Base-by-base conservation (phyloP, 2,329 filamentous ascomycete species). In the Colletotrichum sp. region DNA sequence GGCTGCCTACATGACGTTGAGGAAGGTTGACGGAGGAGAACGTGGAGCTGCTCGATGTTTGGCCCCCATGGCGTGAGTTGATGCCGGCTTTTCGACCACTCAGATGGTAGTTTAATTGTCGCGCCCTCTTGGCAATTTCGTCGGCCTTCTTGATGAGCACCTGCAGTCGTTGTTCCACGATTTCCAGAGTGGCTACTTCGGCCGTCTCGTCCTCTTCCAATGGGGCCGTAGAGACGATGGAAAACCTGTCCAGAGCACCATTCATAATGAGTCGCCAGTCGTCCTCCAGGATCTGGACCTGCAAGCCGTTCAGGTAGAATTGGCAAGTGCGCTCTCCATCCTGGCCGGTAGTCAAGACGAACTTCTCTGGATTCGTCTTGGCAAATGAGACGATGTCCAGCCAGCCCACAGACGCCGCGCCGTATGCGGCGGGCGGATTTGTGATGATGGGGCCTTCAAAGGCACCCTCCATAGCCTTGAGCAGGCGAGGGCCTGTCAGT, bases 161-260 rank as follows among this genome's bases (percentile, higher is more conserved):
- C 48, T 92, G 91, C 43, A 98, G 87, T 77, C 95, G 94, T 83
- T 93, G 92, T 84, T 98, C 95, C 32, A 98, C 84, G 67, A 98
- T 96, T 80, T 97, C 95, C 80, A 98, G 87, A 0, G 95, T 96
- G 15, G 93, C 95, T 48, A 98, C 85, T 82, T 98, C 95, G 78
- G 95, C 95, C 82, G 93, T 92, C 84, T 98, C 96, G 81, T 98
- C 95, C 81, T 98, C 95, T 74, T 94, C 92, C 65, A 97, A 93
- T 1, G 95, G 95, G 78, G 96, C 92, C 16, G 94, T 93, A 3
- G 95, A 93, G 21, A 96, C 95, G 84, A 96, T 91, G 21, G 80
- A 80, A 74, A 90, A 88, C 81, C 95, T 93, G 83, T 98, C 94
- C 13, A 96, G 91, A 78, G 95, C 94, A 32, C 95, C 95, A 52